Percentiles rank a stretch among this genome's conserved stretches.
phyloP scores from a whole-genome alignment of 1,284 basidiomycete genomes.

The Apiotrichum montevideense region DNA sequence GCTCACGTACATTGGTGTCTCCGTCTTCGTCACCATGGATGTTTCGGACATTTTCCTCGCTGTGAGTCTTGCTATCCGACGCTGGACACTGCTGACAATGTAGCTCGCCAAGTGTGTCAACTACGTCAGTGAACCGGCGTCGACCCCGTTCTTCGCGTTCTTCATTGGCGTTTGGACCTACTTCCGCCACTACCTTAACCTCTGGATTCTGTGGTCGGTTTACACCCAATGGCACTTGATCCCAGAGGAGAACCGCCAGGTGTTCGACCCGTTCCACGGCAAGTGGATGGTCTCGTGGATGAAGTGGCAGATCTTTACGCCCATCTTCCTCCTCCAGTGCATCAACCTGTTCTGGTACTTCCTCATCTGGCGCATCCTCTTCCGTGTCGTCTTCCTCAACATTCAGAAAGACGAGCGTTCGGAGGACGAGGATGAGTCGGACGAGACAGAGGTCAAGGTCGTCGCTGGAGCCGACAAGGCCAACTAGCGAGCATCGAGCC shows the following conservation, averaged over 20 bases:
- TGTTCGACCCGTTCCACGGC: slow-evolving; percentile 60
- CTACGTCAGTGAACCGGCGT: slow-evolving; percentile 67
- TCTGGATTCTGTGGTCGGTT: slow-evolving; percentile 80
- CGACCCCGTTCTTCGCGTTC: slow-evolving; percentile 59
- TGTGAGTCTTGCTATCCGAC: slow-evolving; percentile 49
- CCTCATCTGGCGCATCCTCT: slow-evolving; percentile 65
- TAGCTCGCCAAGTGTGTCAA: slow-evolving; percentile 80
- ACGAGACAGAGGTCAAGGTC: slow-evolving; percentile 9
- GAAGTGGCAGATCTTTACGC: slow-evolving; percentile 70
- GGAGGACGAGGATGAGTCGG: slow-evolving; percentile 47
- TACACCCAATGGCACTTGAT: slow-evolving; percentile 73
- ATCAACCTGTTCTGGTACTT: slow-evolving; percentile 90
- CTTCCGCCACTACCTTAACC: slow-evolving; percentile 90
- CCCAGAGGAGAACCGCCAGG: slow-evolving; percentile 55
- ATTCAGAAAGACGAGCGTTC: slow-evolving; percentile 48
- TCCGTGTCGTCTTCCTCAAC: slow-evolving; percentile 44
- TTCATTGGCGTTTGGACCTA: slow-evolving; percentile 83
- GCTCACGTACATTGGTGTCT: slow-evolving; percentile 78
- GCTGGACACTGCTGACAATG: background rate
- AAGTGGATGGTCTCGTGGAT: slow-evolving; percentile 73
- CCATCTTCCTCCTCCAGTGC: slow-evolving; percentile 67
- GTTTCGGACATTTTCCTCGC: slow-evolving; percentile 84
- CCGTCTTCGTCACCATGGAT: slow-evolving; percentile 95
- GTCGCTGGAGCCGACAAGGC: slow-evolving; percentile 16
- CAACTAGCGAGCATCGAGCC: slow-evolving; percentile 1